phyloP scores from a whole-genome alignment of 2,329 filamentous ascomycete genomes.

The Ophiocordyceps polyrhachis-furcata region DNA sequence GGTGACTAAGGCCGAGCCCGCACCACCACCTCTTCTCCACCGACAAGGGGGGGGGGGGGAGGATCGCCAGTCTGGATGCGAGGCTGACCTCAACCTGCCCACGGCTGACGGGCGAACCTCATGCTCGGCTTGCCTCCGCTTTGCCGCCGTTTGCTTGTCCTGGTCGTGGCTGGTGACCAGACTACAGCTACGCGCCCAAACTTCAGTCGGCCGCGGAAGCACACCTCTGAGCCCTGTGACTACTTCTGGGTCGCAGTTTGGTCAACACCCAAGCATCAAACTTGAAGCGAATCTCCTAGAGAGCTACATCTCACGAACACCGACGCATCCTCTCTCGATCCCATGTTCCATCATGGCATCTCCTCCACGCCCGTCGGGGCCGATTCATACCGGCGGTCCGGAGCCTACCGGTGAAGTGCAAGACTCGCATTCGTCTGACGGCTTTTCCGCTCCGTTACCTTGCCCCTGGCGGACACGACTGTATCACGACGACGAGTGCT shows the following conservation, averaged over 20 bases:
- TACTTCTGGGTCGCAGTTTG: neutral
- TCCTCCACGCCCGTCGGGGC: slow-evolving; percentile 9
- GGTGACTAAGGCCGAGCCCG: neutral
- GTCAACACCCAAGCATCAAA: neutral
- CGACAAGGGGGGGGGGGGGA: neutral
- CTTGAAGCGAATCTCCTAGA: too few relatives aligned
- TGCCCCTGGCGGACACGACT: slow-evolving; percentile 21
- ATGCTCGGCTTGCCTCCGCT: neutral
- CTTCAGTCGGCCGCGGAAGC: neutral
- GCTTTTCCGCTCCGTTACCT: slow-evolving; percentile 12
- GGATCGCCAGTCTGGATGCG: neutral
- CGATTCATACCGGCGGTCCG: slow-evolving; percentile 4
- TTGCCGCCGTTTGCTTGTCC: neutral
- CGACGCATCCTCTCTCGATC: neutral
- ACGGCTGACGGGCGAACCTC: neutral
- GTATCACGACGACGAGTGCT: slow-evolving; percentile 25
- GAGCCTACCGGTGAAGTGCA: slow-evolving; percentile 2
- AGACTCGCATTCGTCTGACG: slow-evolving; percentile 13
- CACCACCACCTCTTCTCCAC: neutral
- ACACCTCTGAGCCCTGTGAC: neutral
- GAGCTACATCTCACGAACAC: neutral
- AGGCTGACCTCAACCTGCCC: neutral
- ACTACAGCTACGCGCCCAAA: too few relatives aligned
- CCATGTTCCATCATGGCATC: slow-evolving; percentile 16
- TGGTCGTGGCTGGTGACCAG: neutral